These are phyloP conservation scores for Saraca asoca DNA, from an alignment of 331 rosid species.

Conservation along the genomic window DNA sequence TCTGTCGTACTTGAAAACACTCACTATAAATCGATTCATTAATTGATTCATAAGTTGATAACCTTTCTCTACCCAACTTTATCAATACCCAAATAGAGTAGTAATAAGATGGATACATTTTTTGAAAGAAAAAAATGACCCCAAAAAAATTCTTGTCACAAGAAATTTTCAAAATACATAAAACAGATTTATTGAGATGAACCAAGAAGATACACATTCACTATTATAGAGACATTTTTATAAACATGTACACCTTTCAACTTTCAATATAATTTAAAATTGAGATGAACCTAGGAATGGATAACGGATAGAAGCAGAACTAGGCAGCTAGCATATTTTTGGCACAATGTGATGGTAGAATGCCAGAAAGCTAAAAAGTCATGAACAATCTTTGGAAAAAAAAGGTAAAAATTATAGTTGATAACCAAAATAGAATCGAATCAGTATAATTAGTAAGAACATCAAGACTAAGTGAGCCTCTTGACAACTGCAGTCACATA, in stretches of 20 bases:
- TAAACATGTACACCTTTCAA: conserved; percentile 46
- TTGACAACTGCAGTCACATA: conserved; percentile 83
- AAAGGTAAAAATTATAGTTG: conserved; percentile 21
- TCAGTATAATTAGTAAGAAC: conserved; percentile 27
- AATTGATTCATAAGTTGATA: no score
- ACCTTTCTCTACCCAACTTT: no score
- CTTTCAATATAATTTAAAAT: conserved; percentile 39
- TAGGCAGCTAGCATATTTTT: conserved; percentile 28
- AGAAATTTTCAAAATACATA: neutral
- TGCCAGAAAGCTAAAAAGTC: no score
- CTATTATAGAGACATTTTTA: conserved; percentile 34
- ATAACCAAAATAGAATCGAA: conserved; percentile 39
- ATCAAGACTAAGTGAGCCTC: conserved; percentile 63
- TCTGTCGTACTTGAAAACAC: no score
- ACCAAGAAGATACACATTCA: conserved; percentile 30
- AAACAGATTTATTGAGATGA: neutral
- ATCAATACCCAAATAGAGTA: no score
- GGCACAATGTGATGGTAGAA: conserved; percentile 31
- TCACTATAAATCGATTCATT: no score
- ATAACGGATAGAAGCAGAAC: conserved; percentile 15
- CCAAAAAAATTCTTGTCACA: no score
- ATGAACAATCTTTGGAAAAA: conserved; percentile 39
- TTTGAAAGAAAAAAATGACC: no score
- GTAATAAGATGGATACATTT: no score
- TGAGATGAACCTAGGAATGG: conserved; percentile 25